phyloP scores from a whole-genome alignment of 2,329 filamentous ascomycete species.

The Xylariaceae sp. region DNA sequence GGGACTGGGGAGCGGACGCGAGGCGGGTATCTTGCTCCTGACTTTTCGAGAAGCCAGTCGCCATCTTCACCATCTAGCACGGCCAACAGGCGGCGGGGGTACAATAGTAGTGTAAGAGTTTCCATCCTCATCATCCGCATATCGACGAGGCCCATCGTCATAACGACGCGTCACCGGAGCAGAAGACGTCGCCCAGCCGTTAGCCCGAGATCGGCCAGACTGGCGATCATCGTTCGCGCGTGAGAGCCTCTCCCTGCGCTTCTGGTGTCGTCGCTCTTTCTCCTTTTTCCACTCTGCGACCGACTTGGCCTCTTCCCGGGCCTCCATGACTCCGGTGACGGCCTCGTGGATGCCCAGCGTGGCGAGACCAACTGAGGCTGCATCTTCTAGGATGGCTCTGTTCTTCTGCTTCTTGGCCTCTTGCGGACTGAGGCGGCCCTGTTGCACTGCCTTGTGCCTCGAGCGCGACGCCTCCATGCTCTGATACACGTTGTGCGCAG shows the following conservation, averaged over 20 bases:
- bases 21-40: too few relatives aligned
- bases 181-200: conserved; percentile 41
- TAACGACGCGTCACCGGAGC: conserved; percentile 36
- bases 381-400: conserved; percentile 52
- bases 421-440: conserved; percentile 45
- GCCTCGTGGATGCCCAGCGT: conserved; percentile 54
- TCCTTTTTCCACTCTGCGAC: conserved; percentile 45
- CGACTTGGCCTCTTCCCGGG: conserved; percentile 44
- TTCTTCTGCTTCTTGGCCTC: conserved; percentile 53
- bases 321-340: conserved; percentile 51
- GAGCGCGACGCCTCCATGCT: conserved; percentile 52
- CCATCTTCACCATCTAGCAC: conserved; percentile 33
- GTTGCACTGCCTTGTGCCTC: conserved; percentile 48
- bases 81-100: conserved; percentile 37
- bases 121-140: conserved; percentile 43
- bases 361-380: conserved; percentile 53
- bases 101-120: conserved; percentile 42
- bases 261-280: conserved; percentile 45
- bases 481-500: conserved; percentile 52
- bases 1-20: too few relatives aligned
- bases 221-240: conserved; percentile 25
- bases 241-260: conserved; percentile 37
- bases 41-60: not conserved
- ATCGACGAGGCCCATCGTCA: conserved; percentile 39
- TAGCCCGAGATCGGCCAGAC: conserved; percentile 37